Evolutionary conservation across 441 rosid species (phyloP).

Genomic region (Adansonia rubrostipa): DNA sequence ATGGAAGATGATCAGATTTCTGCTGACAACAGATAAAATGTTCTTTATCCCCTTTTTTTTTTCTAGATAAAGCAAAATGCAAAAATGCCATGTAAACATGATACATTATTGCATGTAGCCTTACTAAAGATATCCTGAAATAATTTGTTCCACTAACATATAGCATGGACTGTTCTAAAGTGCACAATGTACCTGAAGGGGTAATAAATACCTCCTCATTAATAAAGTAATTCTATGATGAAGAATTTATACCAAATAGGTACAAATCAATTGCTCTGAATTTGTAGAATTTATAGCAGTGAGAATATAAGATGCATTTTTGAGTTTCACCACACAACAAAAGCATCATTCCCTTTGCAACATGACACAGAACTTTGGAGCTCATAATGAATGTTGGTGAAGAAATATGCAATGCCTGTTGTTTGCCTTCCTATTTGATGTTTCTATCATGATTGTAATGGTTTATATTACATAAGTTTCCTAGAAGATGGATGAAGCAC

Average conservation of each 20-base stretch:
- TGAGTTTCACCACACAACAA: neutral
- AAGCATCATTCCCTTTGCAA: neutral
- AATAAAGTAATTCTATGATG: neutral
- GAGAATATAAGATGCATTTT: slow-evolving; percentile 8
- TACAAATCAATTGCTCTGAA: slow-evolving; percentile 5
- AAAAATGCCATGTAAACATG: slow-evolving; percentile 1
- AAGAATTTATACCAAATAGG: neutral
- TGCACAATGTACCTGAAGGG: neutral
- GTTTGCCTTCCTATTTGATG: neutral
- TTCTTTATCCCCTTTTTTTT: neutral
- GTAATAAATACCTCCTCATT: neutral
- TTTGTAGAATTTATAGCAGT: neutral
- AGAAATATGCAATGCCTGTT: neutral
- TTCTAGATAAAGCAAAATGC: neutral
- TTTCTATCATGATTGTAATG: neutral
- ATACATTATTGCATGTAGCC: neutral
- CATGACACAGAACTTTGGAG: slow-evolving; percentile 1
- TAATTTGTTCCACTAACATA: neutral
- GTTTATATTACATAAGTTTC: neutral
- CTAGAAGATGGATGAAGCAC: neutral
- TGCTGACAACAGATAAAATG: neutral
- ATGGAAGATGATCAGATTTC: neutral
- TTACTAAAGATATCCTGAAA: neutral
- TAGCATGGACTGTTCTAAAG: neutral
- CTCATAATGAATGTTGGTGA: neutral